These are phyloP conservation scores for Tolypocladium pustulatum DNA, from an alignment of 2,329 filamentous ascomycete species.

Conservation along the genomic window DNA sequence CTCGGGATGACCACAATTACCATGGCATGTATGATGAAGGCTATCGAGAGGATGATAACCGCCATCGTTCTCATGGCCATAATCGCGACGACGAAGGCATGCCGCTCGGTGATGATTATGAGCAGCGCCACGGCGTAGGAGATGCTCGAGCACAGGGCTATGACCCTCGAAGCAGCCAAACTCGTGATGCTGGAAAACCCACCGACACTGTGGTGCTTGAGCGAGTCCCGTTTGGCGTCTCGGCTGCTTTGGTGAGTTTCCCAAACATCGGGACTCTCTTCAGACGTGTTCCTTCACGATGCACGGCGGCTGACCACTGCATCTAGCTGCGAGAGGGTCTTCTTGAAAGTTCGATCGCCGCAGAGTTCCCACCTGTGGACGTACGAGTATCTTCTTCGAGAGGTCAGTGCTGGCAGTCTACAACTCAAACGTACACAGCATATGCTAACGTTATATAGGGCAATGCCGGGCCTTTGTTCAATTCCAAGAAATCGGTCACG, in stretches of 20 bases:
- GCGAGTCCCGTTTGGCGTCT: slow-evolving; percentile 37
- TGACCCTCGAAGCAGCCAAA: slow-evolving; percentile 19
- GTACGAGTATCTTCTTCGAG: slow-evolving; percentile 25
- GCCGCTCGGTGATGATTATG: slow-evolving; percentile 8
- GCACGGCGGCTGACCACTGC: neutral
- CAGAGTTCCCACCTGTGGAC: slow-evolving; percentile 25
- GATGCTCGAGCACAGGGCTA: neutral
- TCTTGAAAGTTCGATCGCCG: slow-evolving; percentile 20
- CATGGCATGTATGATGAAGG: slow-evolving; percentile 28
- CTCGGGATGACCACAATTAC: slow-evolving; percentile 21
- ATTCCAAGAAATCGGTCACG: slow-evolving; percentile 27
- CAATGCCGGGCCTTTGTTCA: slow-evolving; percentile 30
- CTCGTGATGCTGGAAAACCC: slow-evolving; percentile 27
- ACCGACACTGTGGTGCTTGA: slow-evolving; percentile 45
- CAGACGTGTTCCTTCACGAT: neutral
- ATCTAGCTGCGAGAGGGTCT: slow-evolving; percentile 26
- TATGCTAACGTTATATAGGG: slow-evolving; percentile 18
- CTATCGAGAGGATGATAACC: slow-evolving; percentile 13
- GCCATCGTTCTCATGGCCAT: slow-evolving; percentile 6
- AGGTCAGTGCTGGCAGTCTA: slow-evolving; percentile 13
- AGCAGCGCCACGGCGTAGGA: slow-evolving; percentile 6
- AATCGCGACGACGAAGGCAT: slow-evolving; percentile 10
- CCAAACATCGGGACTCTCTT: neutral
- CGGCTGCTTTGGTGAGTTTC: slow-evolving; percentile 35
- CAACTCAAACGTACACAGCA: neutral